Evolutionary conservation across 805 yeast species (phyloP).

Genomic region (Sugiyamaella valdiviana): DNA sequence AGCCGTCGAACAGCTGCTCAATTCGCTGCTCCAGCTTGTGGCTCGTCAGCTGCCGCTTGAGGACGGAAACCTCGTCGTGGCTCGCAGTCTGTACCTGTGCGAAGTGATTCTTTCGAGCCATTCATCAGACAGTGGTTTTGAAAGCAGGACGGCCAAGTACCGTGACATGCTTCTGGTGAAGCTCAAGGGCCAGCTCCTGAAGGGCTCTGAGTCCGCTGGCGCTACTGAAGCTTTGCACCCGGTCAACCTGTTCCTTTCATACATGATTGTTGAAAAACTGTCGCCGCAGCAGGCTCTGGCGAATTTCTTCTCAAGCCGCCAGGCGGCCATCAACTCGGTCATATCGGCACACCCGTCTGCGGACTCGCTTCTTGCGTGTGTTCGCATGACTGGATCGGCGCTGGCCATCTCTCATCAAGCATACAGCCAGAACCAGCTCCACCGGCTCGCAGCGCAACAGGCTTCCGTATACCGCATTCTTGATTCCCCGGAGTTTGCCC

Average conservation of each 20-base stretch:
- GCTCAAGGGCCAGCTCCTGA: not conserved
- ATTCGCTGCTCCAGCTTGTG: conserved; percentile 4
- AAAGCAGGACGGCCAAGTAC: not conserved
- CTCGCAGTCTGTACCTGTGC: not conserved
- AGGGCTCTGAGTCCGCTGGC: not conserved
- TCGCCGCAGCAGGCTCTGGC: conserved; percentile 16
- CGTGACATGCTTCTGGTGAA: not conserved
- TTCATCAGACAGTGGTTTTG: not conserved
- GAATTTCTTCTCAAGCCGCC: conserved; percentile 12
- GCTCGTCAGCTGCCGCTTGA: conserved; percentile 1
- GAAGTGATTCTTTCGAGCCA: not conserved
- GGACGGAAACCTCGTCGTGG: not conserved
- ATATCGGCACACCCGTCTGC: not conserved
- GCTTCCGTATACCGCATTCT: conserved; percentile 13
- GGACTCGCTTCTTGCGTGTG: conserved; percentile 6
- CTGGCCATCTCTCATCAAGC: conserved; percentile 11
- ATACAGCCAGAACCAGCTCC: conserved; percentile 15
- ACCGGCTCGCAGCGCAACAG: conserved; percentile 11
- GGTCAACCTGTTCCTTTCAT: conserved; percentile 20
- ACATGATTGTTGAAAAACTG: conserved; percentile 14
- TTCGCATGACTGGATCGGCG: conserved; percentile 14
- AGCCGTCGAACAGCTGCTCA: conserved; percentile 1
- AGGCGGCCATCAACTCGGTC: not conserved
- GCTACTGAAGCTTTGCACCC: conserved; percentile 10
- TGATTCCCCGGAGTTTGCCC: conserved; percentile 15